Evolutionary conservation across 2,329 filamentous ascomycete species (phyloP), one percentile per base, ranked within the genome.

Genomic region (Venturia oleaginea): DNA sequence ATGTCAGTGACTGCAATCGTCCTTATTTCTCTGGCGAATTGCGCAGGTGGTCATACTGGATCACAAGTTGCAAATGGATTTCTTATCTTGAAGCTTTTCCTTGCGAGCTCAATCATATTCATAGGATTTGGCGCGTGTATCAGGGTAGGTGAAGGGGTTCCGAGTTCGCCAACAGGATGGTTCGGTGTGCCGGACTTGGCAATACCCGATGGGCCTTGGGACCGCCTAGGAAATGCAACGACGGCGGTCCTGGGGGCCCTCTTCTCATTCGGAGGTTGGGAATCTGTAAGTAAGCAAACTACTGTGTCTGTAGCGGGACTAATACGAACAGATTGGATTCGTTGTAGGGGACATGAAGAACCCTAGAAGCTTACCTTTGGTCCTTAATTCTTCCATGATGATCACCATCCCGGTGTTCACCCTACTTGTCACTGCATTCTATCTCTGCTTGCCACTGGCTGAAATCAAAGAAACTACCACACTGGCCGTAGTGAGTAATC

Each of bases 201-300:
- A 83, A 76, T 2, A 68, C 68, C 69, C 1, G 68, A 86, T 51
- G 74, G 77, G 5, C 71, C 76, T 34, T 87, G 84, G 85, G 82
- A 84, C 63, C 76, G 82, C 13, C 78, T 86, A 32, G 85, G 85
- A 0, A 82, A 86, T 68, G 82, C 82, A 65, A 84, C 83, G 3
- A 80, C 84, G 0, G 85, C 84, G 0, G 75, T 87, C 0, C 87
- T 87, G 67, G 84, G 81, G 0, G 84, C 83, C 0, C 70, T 87
- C 0, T 87, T 84, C 84, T 84, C 83, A 0, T 87, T 86, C 65
- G 85, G 82, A 0, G 85, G 85, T 0, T 87, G 85, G 85, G 85
- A 87, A 63, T 87, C 86, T 75, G 83, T 83, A 74, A 77, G 48
- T 61, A 38, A 13, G 24, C 15, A 40, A 15, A 15, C 17, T 17